Conservation (phyloP, 2,329 filamentous ascomycete genomes). For the Paracorniculantispora psalliotae region DNA sequence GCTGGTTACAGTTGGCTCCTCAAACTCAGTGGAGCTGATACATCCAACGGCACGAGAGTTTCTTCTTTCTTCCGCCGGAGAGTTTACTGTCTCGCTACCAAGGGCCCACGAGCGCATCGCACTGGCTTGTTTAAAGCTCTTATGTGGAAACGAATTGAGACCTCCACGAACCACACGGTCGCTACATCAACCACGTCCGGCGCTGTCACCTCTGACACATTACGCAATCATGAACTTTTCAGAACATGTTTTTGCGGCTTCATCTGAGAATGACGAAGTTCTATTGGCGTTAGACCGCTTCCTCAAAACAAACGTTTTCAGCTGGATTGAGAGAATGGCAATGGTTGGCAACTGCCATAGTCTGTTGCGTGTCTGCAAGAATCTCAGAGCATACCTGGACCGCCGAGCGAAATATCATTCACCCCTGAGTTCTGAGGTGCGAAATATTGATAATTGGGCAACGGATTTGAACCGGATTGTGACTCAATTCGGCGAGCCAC, state of each 20-base stretch:
- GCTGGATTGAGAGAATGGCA: slow-evolving; percentile 27
- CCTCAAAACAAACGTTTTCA: slow-evolving; percentile 22
- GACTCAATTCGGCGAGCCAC: slow-evolving; percentile 26
- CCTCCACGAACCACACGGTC: not conserved
- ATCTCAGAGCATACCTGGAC: slow-evolving; percentile 23
- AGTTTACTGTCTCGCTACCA: slow-evolving; percentile 21
- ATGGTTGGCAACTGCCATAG: slow-evolving; percentile 18
- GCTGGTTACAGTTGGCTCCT: slow-evolving; percentile 23
- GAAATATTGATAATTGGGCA: slow-evolving; percentile 25
- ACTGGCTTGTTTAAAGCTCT: slow-evolving; percentile 21
- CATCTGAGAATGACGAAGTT: slow-evolving; percentile 18
- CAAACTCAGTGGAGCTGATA: slow-evolving; percentile 20
- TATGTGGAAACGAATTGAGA: slow-evolving; percentile 12
- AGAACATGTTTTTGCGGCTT: slow-evolving; percentile 21
- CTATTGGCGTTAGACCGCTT: slow-evolving; percentile 21
- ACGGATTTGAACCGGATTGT: slow-evolving; percentile 27
- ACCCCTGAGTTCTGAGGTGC: slow-evolving; percentile 19
- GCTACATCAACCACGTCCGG: not conserved
- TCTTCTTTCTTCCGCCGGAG: slow-evolving; percentile 21
- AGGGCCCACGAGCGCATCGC: slow-evolving; percentile 23
- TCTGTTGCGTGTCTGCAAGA: slow-evolving; percentile 20
- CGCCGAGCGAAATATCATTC: slow-evolving; percentile 20
- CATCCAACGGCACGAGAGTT: slow-evolving; percentile 27
- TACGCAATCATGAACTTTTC: slow-evolving; percentile 26
- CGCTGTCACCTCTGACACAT: slow-evolving; percentile 11